Base-by-base conservation (phyloP, 495 filamentous ascomycete genomes). In the Penicillium lagena region DNA sequence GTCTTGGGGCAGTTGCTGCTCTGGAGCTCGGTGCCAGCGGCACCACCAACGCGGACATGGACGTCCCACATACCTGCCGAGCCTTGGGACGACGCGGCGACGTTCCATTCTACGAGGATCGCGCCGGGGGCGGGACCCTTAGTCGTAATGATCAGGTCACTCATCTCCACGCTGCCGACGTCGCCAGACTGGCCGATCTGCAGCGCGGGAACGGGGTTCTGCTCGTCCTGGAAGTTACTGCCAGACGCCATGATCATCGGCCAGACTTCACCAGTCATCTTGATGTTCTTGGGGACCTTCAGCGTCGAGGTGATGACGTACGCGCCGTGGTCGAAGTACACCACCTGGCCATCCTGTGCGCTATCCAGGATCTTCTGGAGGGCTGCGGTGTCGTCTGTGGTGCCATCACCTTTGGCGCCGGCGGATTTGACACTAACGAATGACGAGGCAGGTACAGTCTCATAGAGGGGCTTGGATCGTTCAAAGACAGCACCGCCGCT, bases 271-370 rank as follows among this genome's bases (percentile, higher is more conserved):
- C 91, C 91, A n/a, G 84, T 83, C 57, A 97, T 91, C 52, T 63
- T 66, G 56, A 68, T 64, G 35, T 64, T 44, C 55, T 64, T 65
- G 37, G 91, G 91, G 4, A 97, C 75, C 59, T 84, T 81, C 63
- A 98, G 67, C 2, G 91, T 96, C 42, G 82, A 76, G 37, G 86
- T 86, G 56, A 98, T 72, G 13, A 95, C 65, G 66, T 96, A 98
- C 22, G 84, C 81, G 39, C 91, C 91, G 56, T 94, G 86, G 62
- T 94, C 87, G 59, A 98, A 94, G 75, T 87, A 97, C 43, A 96
- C 77, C 40, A 96, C 68, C 37, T 90, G 81, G 33, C 62, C 59
- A 30, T 66, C 60, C 13, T 48, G 73, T 54, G 59, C 81, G 43
- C 69, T 77, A 60, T 91, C 73, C 34, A 90, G 74, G 30, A 85